Evolutionary conservation across 371 early-diverging fungal species (phyloP), one percentile per base, ranked within the genome.

Genomic region (Mortierella sp.): DNA sequence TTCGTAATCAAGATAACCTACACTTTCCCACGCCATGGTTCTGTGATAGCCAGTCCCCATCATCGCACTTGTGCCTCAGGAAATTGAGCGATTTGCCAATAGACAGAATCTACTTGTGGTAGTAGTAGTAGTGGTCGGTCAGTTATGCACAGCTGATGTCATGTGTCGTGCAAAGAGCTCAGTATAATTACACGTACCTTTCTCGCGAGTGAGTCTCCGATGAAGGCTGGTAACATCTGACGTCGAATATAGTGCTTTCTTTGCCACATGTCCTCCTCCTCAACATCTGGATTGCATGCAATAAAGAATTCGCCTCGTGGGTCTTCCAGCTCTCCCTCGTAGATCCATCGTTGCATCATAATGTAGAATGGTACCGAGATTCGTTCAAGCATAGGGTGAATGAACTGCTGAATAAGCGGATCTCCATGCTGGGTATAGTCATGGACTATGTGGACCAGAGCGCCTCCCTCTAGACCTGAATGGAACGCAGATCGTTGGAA

Each of bases 81-180:
- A 98, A 98, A 67, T 96, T 95, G 41, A 98, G 81, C 8, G 95
- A 93, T 71, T 97, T 97, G 8, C 98, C 98, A 60, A 96, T 93
- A 39, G 92, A 84, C 59, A 91, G 93, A 37, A 96, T 95, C 91
- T 90, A 43, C 19, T 19, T 25, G 47, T 49, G 19, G 13, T 25
- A 21, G 46, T 48, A n/a, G 27, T 19, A 37, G 39, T 29, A 27
- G 21, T 39, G 22, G 34, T 4, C 34, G n/a, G n/a, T n/a, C n/a
- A n/a, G n/a, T n/a, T n/a, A n/a, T n/a, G n/a, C n/a, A n/a, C n/a
- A 10, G 34, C 34, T 34, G 10, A 7, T 10, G 10, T 34, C 34
- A 34, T 34, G 34, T 10, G 34, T 34, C 34, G 34, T 10, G 34
- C 34, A 34, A 34, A 34, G n/a, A n/a, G n/a, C n/a, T n/a, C n/a